Evolutionary conservation across 257 asterid genomes (phyloP).

Genomic region (Solanum phureja): DNA sequence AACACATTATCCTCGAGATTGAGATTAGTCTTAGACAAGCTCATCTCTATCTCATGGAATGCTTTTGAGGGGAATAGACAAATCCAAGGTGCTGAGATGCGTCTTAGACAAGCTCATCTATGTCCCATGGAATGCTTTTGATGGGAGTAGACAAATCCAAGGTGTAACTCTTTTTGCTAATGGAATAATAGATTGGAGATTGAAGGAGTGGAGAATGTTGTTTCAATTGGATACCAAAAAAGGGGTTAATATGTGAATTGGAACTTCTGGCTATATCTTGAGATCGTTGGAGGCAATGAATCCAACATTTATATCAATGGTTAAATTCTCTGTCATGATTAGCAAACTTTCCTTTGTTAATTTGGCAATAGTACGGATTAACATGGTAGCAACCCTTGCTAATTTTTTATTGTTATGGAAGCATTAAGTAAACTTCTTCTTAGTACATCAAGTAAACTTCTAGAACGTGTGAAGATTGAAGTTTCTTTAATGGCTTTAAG

Average conservation of each 20-base stretch:
- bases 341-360: neutral
- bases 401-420: neutral
- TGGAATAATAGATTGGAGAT: neutral
- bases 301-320: neutral
- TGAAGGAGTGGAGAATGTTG: neutral
- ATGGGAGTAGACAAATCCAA: neutral
- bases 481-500: neutral
- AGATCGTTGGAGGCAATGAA: neutral
- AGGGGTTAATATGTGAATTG: neutral
- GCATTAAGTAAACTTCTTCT: neutral
- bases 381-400: neutral
- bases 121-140: neutral
- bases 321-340: neutral
- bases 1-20: neutral
- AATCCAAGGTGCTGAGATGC: neutral
- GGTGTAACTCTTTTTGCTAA: neutral
- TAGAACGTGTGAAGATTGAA: neutral
- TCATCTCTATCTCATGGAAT: neutral
- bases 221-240: neutral
- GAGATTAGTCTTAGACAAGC: neutral
- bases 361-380: neutral
- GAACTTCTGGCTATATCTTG: neutral
- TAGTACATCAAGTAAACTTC: neutral
- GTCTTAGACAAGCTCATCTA: neutral
- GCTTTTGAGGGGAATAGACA: neutral